Percentiles rank a stretch among this genome's conserved stretches.
These are phyloP conservation scores for Mucor racemosus DNA, from an alignment of 371 early-diverging fungal species.

Conservation along the genomic window DNA sequence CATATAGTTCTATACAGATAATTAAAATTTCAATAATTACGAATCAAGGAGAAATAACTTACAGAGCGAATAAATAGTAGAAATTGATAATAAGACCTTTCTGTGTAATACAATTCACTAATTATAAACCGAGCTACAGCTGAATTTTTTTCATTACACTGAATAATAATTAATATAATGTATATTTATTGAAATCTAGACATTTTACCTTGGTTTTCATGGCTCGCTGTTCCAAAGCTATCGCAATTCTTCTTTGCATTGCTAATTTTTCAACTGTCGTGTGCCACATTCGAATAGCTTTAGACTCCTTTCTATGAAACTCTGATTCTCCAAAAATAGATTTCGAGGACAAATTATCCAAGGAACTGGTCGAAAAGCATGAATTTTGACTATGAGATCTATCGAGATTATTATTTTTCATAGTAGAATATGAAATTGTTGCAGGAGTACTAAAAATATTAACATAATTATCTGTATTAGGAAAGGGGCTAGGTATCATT, in stretches of 20 bases:
- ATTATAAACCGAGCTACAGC: constrained; percentile 28
- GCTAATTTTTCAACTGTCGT: constrained; percentile 6
- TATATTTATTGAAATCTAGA: too few relatives aligned
- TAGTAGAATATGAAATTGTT: not conserved
- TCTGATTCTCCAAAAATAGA: constrained; percentile 5
- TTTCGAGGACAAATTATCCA: not conserved
- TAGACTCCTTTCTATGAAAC: constrained; percentile 10
- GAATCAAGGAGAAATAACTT: not conserved
- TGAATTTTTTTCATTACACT: constrained; percentile 9
- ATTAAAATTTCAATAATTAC: not conserved
- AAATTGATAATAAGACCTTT: constrained; percentile 39
- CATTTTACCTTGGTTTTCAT: constrained; percentile 2
- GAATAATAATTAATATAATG: too few relatives aligned
- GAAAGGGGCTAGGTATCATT: constrained; percentile 2
- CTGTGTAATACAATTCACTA: constrained; percentile 28
- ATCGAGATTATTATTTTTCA: not conserved
- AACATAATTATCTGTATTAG: too few relatives aligned
- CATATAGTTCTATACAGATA: constrained; percentile 38
- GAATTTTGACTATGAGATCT: not conserved
- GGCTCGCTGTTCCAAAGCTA: not conserved
- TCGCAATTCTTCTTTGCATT: not conserved
- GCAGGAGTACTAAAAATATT: not conserved
- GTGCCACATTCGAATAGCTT: constrained; percentile 19
- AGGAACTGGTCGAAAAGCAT: not conserved
- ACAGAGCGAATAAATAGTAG: constrained; percentile 40